phyloP scores from a whole-genome alignment of 1,284 basidiomycete genomes.

The Porogramme epimiltina region DNA sequence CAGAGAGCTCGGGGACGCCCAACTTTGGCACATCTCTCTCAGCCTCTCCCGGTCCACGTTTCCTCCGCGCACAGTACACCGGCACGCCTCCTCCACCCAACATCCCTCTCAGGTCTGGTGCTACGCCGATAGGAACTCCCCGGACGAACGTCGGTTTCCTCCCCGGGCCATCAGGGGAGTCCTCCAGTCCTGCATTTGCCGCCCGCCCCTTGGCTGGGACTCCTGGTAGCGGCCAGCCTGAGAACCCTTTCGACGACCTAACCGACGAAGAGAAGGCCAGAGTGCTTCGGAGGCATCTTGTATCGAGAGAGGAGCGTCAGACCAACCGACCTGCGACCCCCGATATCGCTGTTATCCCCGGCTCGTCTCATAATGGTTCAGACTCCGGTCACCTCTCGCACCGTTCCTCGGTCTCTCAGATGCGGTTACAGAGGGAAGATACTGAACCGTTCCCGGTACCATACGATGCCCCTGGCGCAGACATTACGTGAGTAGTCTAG shows the following conservation, averaged over 20 bases:
- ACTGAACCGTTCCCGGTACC: constrained; percentile 81
- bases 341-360: not conserved
- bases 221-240: constrained; percentile 33
- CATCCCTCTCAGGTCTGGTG: constrained; percentile 49
- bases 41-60: constrained; percentile 34
- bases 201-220: constrained; percentile 33
- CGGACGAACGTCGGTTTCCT: constrained; percentile 16
- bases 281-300: constrained; percentile 79
- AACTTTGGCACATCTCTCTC: constrained; percentile 15
- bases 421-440: constrained; percentile 41
- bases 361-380: constrained; percentile 28
- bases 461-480: constrained; percentile 83
- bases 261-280: constrained; percentile 83
- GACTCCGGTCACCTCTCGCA: constrained; percentile 30
- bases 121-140: constrained; percentile 36
- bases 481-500: constrained; percentile 77
- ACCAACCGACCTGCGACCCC: constrained; percentile 14
- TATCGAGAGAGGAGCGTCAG: constrained; percentile 69
- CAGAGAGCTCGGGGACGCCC: constrained; percentile 28
- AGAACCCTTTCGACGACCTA: constrained; percentile 51
- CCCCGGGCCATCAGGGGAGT: constrained; percentile 17
- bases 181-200: constrained; percentile 30
- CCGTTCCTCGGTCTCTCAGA: constrained; percentile 37
- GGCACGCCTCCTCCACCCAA: constrained; percentile 67
- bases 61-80: constrained; percentile 62